Percentiles rank a stretch among this genome's conserved stretches.
Conservation (phyloP, 345 rosid species). For the Camelina neglecta region DNA sequence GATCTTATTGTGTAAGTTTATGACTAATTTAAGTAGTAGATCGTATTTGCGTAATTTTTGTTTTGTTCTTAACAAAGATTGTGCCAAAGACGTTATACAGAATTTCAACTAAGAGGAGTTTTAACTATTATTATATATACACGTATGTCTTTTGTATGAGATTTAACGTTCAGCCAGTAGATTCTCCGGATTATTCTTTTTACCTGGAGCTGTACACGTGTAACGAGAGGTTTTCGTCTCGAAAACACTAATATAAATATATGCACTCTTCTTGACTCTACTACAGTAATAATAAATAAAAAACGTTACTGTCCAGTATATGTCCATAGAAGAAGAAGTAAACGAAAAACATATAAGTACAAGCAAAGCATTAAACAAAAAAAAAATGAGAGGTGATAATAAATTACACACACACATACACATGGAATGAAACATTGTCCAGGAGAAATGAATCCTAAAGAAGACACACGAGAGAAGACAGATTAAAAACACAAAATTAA, state of each 20-base stretch:
- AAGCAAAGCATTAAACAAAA: slow-evolving; percentile 22
- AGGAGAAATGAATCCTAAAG: slow-evolving; percentile 43
- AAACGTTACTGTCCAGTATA: slow-evolving; percentile 21
- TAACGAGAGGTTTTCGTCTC: slow-evolving; percentile 4
- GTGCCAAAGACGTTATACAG: background rate
- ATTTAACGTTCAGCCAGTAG: background rate
- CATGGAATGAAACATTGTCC: slow-evolving; percentile 43
- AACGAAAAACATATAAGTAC: slow-evolving; percentile 31
- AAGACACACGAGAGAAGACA: background rate
- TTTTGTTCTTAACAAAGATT: background rate
- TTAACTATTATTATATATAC: too few species aligned
- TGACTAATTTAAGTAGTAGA: background rate
- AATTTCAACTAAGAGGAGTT: background rate
- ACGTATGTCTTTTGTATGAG: background rate
- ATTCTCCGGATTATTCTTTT: background rate
- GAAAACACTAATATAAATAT: background rate
- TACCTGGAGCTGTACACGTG: slow-evolving; percentile 24
- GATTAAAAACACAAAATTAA: background rate
- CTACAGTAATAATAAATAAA: background rate
- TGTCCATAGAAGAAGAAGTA: background rate
- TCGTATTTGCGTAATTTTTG: background rate
- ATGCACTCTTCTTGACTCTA: background rate
- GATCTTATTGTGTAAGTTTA: background rate
- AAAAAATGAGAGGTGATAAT: slow-evolving; percentile 25
- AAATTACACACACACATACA: background rate